Percentiles rank a stretch among this genome's conserved stretches.
These are phyloP conservation scores for Magnolia officinalis DNA, from an alignment of 164 flowering plant species.

Conservation along the genomic window DNA sequence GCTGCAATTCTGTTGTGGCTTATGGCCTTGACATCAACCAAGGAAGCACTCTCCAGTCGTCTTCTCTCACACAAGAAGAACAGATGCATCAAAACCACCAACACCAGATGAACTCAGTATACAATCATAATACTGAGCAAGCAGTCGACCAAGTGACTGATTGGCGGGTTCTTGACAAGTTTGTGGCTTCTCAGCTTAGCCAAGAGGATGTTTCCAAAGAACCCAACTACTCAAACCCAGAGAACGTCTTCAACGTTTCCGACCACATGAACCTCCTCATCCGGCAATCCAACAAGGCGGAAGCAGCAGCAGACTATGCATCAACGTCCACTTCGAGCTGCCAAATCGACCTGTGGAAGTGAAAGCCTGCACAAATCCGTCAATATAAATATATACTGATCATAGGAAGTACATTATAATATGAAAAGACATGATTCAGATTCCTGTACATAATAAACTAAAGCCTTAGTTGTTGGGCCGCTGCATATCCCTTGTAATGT, in stretches of 20 bases:
- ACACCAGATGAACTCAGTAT: slow-evolving; percentile 32
- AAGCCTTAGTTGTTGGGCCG: slow-evolving; percentile 18
- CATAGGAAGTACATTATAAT: slow-evolving; percentile 18
- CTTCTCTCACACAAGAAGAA: slow-evolving; percentile 46
- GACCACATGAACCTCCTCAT: slow-evolving; percentile 33
- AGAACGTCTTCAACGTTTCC: slow-evolving; percentile 23
- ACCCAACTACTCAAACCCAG: slow-evolving; percentile 30
- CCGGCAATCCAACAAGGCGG: slow-evolving; percentile 35
- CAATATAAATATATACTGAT: slow-evolving; percentile 18
- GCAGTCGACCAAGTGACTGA: slow-evolving; percentile 71
- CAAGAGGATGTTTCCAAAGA: slow-evolving; percentile 50
- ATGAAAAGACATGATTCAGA: slow-evolving; percentile 21
- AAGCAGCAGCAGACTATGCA: slow-evolving; percentile 37
- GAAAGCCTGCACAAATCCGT: slow-evolving; percentile 13
- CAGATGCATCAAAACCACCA: slow-evolving; percentile 42
- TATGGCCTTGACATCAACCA: slow-evolving; percentile 34
- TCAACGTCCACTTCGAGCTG: slow-evolving; percentile 51
- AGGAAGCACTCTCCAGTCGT: slow-evolving; percentile 36
- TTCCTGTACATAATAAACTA: slow-evolving; percentile 60
- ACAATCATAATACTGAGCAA: slow-evolving; percentile 31
- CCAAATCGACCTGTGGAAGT: slow-evolving; percentile 54
- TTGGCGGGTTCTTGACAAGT: slow-evolving; percentile 87
- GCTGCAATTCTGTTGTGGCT: slow-evolving; percentile 33
- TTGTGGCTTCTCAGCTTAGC: slow-evolving; percentile 90
- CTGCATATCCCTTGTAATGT: slow-evolving; percentile 6